Conservation (phyloP, 495 filamentous ascomycete species). For the Penicillium macrosclerotiorum region DNA sequence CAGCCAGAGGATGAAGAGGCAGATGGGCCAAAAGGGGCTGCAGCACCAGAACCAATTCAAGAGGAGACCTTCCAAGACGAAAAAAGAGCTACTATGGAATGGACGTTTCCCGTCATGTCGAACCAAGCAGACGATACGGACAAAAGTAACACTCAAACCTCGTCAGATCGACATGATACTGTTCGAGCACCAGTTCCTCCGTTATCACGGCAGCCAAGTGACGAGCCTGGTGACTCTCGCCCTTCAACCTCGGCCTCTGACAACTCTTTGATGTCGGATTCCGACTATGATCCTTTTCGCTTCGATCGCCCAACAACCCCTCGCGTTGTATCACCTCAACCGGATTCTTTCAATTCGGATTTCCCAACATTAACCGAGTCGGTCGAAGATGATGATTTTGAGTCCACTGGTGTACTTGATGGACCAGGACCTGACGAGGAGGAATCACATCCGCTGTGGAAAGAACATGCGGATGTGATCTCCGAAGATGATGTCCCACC, state of each 20-base stretch:
- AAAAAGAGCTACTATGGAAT: conserved; percentile 41
- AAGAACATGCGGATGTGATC: conserved; percentile 6
- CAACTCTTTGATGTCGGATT: conserved; percentile 34
- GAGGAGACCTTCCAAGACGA: conserved; percentile 25
- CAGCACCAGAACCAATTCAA: conserved; percentile 16
- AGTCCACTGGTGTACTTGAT: conserved; percentile 28
- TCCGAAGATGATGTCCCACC: conserved; percentile 5
- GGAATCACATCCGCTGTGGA: conserved; percentile 22
- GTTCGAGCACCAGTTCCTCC: conserved; percentile 31
- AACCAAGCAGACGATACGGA: conserved; percentile 14
- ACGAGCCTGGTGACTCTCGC: conserved; percentile 31
- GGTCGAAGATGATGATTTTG: conserved; percentile 20
- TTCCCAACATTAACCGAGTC: conserved; percentile 24
- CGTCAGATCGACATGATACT: conserved; percentile 33
- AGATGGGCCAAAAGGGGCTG: conserved; percentile 11
- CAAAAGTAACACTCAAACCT: conserved; percentile 9
- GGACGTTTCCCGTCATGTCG: conserved; percentile 49
- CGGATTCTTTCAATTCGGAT: conserved; percentile 19
- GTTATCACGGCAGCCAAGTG: conserved; percentile 15
- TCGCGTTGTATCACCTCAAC: conserved; percentile 11
- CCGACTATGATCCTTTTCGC: conserved; percentile 47
- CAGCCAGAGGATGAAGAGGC: conserved; percentile 23
- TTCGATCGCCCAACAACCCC: conserved; percentile 40
- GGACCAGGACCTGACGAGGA: conserved; percentile 46
- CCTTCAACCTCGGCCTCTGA: conserved; percentile 43